Evolutionary conservation across 805 yeast species (phyloP).

Genomic region (Komagataella pseudopastoris): DNA sequence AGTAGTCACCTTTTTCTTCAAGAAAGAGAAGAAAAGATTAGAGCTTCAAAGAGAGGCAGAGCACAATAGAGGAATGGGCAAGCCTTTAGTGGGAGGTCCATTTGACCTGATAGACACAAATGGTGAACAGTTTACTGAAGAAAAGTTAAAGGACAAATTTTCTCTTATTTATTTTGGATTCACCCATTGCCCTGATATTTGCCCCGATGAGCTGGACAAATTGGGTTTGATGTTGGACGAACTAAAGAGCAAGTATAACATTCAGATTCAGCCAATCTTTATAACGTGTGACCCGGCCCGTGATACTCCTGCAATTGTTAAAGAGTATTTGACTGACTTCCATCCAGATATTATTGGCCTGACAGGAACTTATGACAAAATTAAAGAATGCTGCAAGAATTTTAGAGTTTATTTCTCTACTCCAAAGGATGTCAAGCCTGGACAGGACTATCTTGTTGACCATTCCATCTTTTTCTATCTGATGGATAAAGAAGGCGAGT

Average conservation of each 20-base stretch:
- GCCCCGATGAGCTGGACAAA: slow-evolving; percentile 96
- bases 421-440: slow-evolving; percentile 86
- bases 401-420: slow-evolving; percentile 96
- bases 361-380: slow-evolving; percentile 80
- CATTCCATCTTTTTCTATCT: slow-evolving; percentile 94
- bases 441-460: slow-evolving; percentile 93
- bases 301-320: slow-evolving; percentile 77
- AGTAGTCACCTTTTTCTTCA: slow-evolving; percentile 57
- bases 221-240: slow-evolving; percentile 59
- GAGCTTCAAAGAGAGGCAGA: slow-evolving; percentile 70
- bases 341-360: slow-evolving; percentile 82
- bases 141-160: slow-evolving; percentile 66
- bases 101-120: slow-evolving; percentile 61
- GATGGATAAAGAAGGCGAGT: slow-evolving; percentile 98
- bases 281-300: slow-evolving; percentile 96
- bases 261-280: slow-evolving; percentile 72
- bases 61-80: slow-evolving; percentile 78
- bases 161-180: slow-evolving; percentile 90
- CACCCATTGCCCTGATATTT: slow-evolving; percentile 95
- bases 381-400: slow-evolving; percentile 75
- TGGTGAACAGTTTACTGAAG: slow-evolving; percentile 63
- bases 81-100: slow-evolving; percentile 87
- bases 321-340: slow-evolving; percentile 76
- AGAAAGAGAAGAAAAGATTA: slow-evolving; percentile 62
- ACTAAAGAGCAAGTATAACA: slow-evolving; percentile 38